These are phyloP conservation scores for Vitis rotundifolia DNA, from an alignment of 164 flowering plant genomes.

Conservation along the genomic window DNA sequence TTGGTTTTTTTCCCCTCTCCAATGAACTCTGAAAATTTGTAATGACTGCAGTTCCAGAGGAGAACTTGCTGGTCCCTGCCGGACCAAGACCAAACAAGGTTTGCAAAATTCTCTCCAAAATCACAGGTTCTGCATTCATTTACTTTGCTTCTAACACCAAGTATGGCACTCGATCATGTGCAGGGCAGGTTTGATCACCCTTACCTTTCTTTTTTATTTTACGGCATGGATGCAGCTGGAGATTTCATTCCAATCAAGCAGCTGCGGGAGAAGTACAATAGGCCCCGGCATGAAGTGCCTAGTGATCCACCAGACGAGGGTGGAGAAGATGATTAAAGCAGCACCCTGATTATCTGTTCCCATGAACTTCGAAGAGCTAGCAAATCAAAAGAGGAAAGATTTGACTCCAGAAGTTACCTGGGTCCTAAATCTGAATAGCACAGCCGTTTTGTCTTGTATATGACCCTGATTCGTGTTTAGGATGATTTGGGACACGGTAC, in stretches of 20 bases:
- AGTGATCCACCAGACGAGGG: constrained; percentile 49
- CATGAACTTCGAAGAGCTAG: too few species aligned
- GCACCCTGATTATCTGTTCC: too few species aligned
- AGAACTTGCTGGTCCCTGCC: constrained; percentile 67
- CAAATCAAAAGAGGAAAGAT: not conserved
- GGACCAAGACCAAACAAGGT: constrained; percentile 80
- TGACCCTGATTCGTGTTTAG: not conserved
- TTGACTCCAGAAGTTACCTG: not conserved
- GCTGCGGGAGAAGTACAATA: constrained; percentile 82
- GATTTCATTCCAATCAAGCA: constrained; percentile 92
- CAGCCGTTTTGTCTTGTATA: not conserved
- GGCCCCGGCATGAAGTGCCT: constrained; percentile 85
- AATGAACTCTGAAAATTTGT: too few species aligned
- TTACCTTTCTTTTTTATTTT: constrained; percentile 79
- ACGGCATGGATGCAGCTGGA: constrained; percentile 82
- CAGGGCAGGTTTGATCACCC: constrained; percentile 95
- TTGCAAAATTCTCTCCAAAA: constrained; percentile 16
- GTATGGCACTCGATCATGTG: constrained; percentile 6
- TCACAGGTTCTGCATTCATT: not conserved
- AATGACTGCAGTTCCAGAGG: constrained; percentile 77
- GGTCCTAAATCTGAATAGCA: not conserved
- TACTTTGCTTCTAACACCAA: not conserved
- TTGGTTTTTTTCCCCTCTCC: too few species aligned
- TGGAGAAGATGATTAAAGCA: constrained; percentile 22
- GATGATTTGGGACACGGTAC: too few species aligned